A percentile compares a stretch with the other conserved stretches of the same genome.
phyloP scores from a whole-genome alignment of 805 yeast genomes.

The Candida ipomoeae region DNA sequence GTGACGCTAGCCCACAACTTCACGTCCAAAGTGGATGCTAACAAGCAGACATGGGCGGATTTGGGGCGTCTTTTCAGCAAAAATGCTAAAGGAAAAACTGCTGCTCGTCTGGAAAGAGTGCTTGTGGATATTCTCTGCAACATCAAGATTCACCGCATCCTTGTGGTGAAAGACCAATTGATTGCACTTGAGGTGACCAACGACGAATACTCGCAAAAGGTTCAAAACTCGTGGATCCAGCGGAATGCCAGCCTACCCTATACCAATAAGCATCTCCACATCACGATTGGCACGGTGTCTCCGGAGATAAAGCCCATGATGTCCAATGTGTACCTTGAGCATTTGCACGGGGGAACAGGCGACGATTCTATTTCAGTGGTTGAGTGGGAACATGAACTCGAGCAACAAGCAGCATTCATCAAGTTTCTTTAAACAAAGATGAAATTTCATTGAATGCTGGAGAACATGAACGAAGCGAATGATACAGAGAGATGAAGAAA shows the following conservation, averaged over 20 bases:
- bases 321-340: conserved; percentile 12
- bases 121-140: conserved; percentile 26
- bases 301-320: conserved; percentile 10
- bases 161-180: conserved; percentile 46
- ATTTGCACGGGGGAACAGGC: conserved; percentile 3
- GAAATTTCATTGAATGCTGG: background rate
- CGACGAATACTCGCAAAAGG: conserved; percentile 5
- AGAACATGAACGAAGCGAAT: too few species aligned
- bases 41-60: conserved; percentile 6
- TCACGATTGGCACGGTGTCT: conserved; percentile 61
- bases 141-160: conserved; percentile 40
- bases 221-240: background rate
- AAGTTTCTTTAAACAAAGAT: conserved; percentile 2
- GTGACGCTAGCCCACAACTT: conserved; percentile 58
- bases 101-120: conserved; percentile 20
- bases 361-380: conserved; percentile 8
- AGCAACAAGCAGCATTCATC: conserved; percentile 10
- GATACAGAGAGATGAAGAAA: background rate
- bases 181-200: conserved; percentile 42
- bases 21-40: conserved; percentile 3
- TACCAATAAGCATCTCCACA: conserved; percentile 43
- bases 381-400: conserved; percentile 6
- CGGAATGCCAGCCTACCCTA: conserved; percentile 32
- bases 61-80: conserved; percentile 12
- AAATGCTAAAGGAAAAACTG: conserved; percentile 22